These are phyloP conservation scores for Cladorrhinum samala DNA, from an alignment of 495 filamentous ascomycete genomes.

Conservation along the genomic window DNA sequence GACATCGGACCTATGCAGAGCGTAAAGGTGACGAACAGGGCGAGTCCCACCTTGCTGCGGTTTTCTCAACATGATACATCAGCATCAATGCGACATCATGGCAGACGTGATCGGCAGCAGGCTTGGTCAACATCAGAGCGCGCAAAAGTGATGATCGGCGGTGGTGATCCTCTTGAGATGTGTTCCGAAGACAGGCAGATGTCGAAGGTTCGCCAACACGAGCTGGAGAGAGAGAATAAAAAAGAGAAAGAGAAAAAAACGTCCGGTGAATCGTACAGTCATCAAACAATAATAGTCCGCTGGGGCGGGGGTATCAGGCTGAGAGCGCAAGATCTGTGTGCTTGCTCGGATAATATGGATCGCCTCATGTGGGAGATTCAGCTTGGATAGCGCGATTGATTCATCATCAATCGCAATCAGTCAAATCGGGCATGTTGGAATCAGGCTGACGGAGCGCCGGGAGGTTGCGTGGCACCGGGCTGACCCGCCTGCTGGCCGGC, in stretches of 20 bases:
- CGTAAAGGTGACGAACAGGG: not conserved
- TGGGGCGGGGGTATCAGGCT: not conserved
- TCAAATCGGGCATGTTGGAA: slow-evolving; percentile 15
- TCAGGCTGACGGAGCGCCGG: slow-evolving; percentile 21
- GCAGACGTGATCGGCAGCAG: too few relatives aligned
- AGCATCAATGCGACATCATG: too few relatives aligned
- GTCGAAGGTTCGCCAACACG: slow-evolving; percentile 3
- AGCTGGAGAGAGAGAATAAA: not conserved
- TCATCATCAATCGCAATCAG: slow-evolving; percentile 24
- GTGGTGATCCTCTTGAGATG: too few relatives aligned
- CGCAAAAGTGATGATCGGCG: too few relatives aligned
- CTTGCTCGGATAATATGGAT: not conserved
- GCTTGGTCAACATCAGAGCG: not conserved
- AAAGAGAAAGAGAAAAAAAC: slow-evolving; percentile 1
- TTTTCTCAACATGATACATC: not conserved
- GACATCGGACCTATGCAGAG: not conserved
- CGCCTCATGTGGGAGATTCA: not conserved
- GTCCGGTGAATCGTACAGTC: slow-evolving; percentile 17
- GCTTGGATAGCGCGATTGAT: not conserved
- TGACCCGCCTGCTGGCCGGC: slow-evolving; percentile 24
- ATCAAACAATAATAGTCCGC: slow-evolving; percentile 13
- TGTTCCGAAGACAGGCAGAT: not conserved
- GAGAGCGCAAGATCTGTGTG: not conserved
- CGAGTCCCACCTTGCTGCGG: not conserved
- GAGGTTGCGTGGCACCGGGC: slow-evolving; percentile 20